Evolutionary conservation across 805 yeast genomes (phyloP).

Genomic region (Schizosaccharomyces cryophilus): DNA sequence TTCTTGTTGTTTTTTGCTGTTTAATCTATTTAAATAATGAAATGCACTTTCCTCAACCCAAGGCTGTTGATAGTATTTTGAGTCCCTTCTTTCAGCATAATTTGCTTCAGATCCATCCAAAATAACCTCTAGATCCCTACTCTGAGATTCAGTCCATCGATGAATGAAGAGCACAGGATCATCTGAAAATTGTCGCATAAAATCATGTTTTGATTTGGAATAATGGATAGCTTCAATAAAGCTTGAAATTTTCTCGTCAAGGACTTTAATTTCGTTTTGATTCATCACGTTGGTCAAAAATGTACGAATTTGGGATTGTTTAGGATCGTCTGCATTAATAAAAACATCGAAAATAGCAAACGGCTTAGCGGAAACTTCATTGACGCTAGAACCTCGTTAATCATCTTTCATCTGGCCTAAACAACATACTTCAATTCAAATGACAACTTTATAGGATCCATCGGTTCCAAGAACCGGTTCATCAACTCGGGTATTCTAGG

Average conservation of each 20-base stretch:
- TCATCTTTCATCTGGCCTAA: too few relatives aligned
- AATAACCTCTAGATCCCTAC: conserved; percentile 62
- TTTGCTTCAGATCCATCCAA: conserved; percentile 43
- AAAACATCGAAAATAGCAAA: conserved; percentile 57
- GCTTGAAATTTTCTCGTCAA: conserved; percentile 22
- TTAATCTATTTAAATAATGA: conserved; percentile 6
- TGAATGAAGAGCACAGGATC: conserved; percentile 58
- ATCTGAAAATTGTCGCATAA: conserved; percentile 46
- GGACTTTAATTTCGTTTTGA: conserved; percentile 19
- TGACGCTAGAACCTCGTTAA: conserved; percentile 33
- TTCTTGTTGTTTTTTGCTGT: neutral
- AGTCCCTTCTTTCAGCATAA: conserved; percentile 69
- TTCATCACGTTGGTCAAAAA: conserved; percentile 7
- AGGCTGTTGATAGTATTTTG: conserved; percentile 51
- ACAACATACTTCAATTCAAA: conserved; percentile 16
- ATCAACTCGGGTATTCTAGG: conserved; percentile 49
- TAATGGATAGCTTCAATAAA: conserved; percentile 28
- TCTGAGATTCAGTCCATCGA: conserved; percentile 53
- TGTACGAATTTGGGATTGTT: neutral
- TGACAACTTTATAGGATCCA: conserved; percentile 66
- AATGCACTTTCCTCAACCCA: conserved; percentile 62
- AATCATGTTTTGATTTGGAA: conserved; percentile 42
- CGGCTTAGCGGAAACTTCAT: conserved; percentile 54
- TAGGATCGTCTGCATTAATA: conserved; percentile 23
- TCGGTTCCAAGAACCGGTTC: conserved; percentile 30